phyloP scores from a whole-genome alignment of 2,329 filamentous ascomycete genomes.

The Myriangium duriaei region DNA sequence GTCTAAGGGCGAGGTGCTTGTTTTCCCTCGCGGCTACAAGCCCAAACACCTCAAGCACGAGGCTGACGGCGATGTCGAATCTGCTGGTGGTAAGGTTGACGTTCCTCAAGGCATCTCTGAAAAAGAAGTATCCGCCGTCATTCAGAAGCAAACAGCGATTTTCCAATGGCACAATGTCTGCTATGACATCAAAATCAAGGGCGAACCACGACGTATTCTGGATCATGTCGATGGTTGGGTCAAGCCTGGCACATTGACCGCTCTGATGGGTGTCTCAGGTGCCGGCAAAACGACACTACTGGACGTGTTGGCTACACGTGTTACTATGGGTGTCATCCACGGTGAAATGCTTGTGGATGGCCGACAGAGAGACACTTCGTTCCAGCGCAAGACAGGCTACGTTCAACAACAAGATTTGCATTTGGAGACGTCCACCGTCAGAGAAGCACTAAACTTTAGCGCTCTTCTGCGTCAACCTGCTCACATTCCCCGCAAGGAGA shows the following conservation, averaged over 20 bases:
- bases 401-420: conserved; percentile 91
- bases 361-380: conserved; percentile 59
- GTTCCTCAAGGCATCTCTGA: conserved; percentile 25
- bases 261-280: conserved; percentile 81
- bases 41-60: conserved; percentile 41
- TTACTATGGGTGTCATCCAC: conserved; percentile 76
- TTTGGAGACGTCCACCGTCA: conserved; percentile 69
- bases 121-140: conserved; percentile 29
- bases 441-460: conserved; percentile 77
- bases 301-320: conserved; percentile 73
- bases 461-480: conserved; percentile 74
- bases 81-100: conserved; percentile 21
- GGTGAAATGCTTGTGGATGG: conserved; percentile 82
- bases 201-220: conserved; percentile 59
- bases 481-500: conserved; percentile 59
- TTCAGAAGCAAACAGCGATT: conserved; percentile 56
- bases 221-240: conserved; percentile 88
- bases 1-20: conserved; percentile 39
- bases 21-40: conserved; percentile 36
- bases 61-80: conserved; percentile 29
- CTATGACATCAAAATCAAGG: conserved; percentile 70
- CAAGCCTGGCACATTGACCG: conserved; percentile 80
- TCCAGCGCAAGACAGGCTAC: conserved; percentile 86
- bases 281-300: conserved; percentile 91
- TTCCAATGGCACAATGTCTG: conserved; percentile 81